Evolutionary conservation across 192 early-diverging fungal genomes (phyloP), one percentile per base, ranked within the genome.

Genomic region (Diversispora epigaea): DNA sequence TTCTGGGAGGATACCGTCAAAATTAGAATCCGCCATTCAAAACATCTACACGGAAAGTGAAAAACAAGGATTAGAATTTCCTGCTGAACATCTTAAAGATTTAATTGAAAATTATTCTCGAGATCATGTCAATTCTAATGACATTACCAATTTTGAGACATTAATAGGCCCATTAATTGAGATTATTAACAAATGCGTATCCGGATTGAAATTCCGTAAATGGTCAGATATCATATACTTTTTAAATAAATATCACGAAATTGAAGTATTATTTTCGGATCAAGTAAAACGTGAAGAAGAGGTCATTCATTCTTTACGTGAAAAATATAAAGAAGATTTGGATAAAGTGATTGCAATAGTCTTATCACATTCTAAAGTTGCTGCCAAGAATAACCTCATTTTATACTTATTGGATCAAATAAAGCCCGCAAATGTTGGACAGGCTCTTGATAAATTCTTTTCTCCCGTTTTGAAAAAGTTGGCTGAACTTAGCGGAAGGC

Each of bases 291-390:
- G 88, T 71, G 92, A 95, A 68, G 96, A 97, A 77, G 93, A 95
- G 61, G 94, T 91, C 12, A 80, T 99, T 77, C 81, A 94, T 73
- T 78, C 88, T 22, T 82, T 99, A 62, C 93, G 97, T 72, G 96
- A 98, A 55, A 83, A 88, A 79, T 80, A 92, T 88, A 95, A 96
- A 81, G 85, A 87, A 44, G 89, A 95, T 73, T 79, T 94, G 40
- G 91, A 91, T 76, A 83, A 80, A 56, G 91, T 94, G 3, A 79
- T 91, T 64, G 73, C 78, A 8, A 83, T 91, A 49, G 90, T 94
- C 40, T 84, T 94, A 25, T 94, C 97, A 45, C 91, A 94, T 73
- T 87, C 94, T 14, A 95, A 94, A 77, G 85, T 92, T n/a, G 87
- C 81, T 0, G 80, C 83, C 45, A 93, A 94, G 82, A 93, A 88